Percentiles rank a stretch among this genome's conserved stretches.
Conservation (phyloP, 1,139 yeast species). For the Nadsonia commutata region DNA sequence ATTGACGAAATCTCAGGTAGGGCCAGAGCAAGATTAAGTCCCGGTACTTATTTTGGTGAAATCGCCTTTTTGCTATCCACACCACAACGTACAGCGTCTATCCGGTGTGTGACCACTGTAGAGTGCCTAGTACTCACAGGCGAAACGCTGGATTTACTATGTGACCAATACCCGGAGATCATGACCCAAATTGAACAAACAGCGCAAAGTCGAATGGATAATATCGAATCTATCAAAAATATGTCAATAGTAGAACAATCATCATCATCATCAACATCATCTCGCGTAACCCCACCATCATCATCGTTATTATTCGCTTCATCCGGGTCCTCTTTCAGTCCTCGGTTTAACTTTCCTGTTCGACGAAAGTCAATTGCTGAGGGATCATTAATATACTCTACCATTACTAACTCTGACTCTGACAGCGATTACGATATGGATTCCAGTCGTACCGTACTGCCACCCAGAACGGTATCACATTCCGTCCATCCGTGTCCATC, state of each 20-base stretch:
- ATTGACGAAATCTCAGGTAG: slow-evolving; percentile 28
- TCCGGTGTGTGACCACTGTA: slow-evolving; percentile 44
- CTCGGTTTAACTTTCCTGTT: too few species aligned
- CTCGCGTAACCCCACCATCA: too few species aligned
- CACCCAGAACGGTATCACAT: not conserved
- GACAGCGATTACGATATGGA: not conserved
- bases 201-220: slow-evolving; percentile 42
- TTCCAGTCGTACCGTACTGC: too few species aligned
- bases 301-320: too few species aligned
- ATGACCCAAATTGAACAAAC: slow-evolving; percentile 45
- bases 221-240: slow-evolving; percentile 13
- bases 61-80: slow-evolving; percentile 49
- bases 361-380: not conserved
- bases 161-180: slow-evolving; percentile 42
- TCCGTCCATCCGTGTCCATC: not conserved
- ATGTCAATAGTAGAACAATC: not conserved
- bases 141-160: slow-evolving; percentile 35
- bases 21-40: slow-evolving; percentile 41
- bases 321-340: too few species aligned
- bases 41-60: slow-evolving; percentile 64
- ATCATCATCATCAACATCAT: too few species aligned
- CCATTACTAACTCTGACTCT: not conserved
- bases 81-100: slow-evolving; percentile 42
- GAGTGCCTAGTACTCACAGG: slow-evolving; percentile 48
- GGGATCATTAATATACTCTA: not conserved